Evolutionary conservation across 139 green algal genomes (phyloP).

Genomic region (Micractinium sp.): DNA sequence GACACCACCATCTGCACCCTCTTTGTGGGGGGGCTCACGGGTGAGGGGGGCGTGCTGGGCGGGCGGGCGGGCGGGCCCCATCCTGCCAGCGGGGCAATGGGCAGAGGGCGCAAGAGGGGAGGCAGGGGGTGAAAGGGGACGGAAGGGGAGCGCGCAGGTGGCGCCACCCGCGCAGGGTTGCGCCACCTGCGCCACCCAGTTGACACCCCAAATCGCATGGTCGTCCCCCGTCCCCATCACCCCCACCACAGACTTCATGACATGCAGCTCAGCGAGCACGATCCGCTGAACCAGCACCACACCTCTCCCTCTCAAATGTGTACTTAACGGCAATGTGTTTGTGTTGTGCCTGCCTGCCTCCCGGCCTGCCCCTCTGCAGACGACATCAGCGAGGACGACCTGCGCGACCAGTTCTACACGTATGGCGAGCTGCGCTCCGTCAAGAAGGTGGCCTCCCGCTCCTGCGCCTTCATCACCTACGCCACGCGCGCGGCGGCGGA

Average conservation of each 20-base stretch:
- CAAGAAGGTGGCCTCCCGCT: slow-evolving; percentile 54
- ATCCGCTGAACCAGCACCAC: too few species aligned
- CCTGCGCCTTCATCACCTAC: slow-evolving; percentile 91
- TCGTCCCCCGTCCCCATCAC: too few species aligned
- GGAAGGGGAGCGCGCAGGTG: too few species aligned
- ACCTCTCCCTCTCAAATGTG: too few species aligned
- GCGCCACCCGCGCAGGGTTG: too few species aligned
- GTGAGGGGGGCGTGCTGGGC: not conserved
- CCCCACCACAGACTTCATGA: too few species aligned
- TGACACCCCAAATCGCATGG: too few species aligned
- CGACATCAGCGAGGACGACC: slow-evolving; percentile 84
- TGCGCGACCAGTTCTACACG: slow-evolving; percentile 87
- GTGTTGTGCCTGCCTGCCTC: too few species aligned
- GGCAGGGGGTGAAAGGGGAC: too few species aligned
- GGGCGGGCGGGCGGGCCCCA: not conserved
- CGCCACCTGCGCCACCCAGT: too few species aligned
- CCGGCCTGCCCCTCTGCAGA: slow-evolving; percentile 31
- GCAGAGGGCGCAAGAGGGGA: not conserved
- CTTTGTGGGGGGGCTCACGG: slow-evolving; percentile 83
- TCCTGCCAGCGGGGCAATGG: not conserved
- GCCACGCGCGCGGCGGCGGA: slow-evolving; percentile 81
- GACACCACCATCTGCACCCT: slow-evolving; percentile 94
- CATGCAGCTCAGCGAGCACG: too few species aligned
- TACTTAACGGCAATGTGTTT: too few species aligned
- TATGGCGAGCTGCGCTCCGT: slow-evolving; percentile 84